Conservation (phyloP, 768 basidiomycete genomes). For the Hericium rajendrae region DNA sequence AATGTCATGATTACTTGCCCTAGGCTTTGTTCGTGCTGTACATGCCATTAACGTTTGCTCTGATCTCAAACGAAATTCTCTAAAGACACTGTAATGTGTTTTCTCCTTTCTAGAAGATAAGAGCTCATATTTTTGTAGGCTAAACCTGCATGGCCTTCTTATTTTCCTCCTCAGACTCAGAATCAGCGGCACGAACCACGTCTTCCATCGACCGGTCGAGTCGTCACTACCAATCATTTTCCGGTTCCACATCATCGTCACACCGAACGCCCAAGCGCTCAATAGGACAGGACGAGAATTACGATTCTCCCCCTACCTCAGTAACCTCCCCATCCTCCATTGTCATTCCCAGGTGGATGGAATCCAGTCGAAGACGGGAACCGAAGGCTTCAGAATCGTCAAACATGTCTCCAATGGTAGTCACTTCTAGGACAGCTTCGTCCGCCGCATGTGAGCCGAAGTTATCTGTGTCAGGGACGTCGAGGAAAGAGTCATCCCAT, state of each 20-base stretch:
- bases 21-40: slow-evolving; percentile 5
- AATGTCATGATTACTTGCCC: neutral
- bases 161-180: slow-evolving; percentile 7
- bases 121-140: neutral
- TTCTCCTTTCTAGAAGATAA: neutral
- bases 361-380: neutral
- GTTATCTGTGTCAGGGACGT: neutral
- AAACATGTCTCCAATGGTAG: neutral
- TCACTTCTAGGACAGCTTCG: neutral
- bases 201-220: neutral
- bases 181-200: neutral
- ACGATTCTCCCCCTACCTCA: neutral
- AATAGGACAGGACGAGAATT: neutral
- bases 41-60: slow-evolving; percentile 8
- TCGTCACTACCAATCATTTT: slow-evolving; percentile 6
- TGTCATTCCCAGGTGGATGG: neutral
- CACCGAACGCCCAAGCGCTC: neutral
- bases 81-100: neutral
- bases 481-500: neutral
- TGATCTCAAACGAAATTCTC: slow-evolving; percentile 7
- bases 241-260: slow-evolving; percentile 1
- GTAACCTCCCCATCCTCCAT: neutral
- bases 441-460: neutral
- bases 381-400: neutral
- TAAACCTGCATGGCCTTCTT: slow-evolving; percentile 11